Evolutionary conservation across 331 rosid species (phyloP), one percentile per base, ranked within the genome.

Genomic region (Saraca asoca): DNA sequence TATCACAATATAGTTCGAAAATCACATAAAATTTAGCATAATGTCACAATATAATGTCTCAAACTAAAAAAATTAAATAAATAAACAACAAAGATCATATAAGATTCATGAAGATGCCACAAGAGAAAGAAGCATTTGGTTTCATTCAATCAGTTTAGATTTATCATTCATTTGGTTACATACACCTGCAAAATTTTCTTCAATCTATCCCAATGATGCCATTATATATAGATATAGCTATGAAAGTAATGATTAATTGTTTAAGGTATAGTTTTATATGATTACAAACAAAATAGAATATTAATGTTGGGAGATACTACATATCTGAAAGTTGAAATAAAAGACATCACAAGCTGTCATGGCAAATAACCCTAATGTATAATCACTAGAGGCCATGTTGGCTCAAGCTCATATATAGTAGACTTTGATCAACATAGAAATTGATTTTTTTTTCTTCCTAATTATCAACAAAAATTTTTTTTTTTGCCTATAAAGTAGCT

Each of bases 401-500:
- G 49, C 6, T 34, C 49, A 38, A 39, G 43, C 50, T 51, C 62
- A 51, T 51, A 49, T 16, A 73, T 33, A 50, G 55, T 68, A 12
- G 73, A 20, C 56, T 74, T 57, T 62, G 45, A 14, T 29, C 34
- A 51, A 74, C 79, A 50, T 35, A 13, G 20, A 9, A 13, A 42
- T 12, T 2, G 61, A 19, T 62, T 9, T 50, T 15, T 19, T 34
- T 19, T 29, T 20, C 17, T 49, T 24, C 62, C 46, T 69, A 70
- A 62, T 62, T 38, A 41, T 44, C 56, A 64, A 41, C 78, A 77
- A 51, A 75, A 16, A 17, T 34, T 33, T 75, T 54, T 24, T 64
- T 14, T 54, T 24, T 64, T 14, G 50, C 67, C 11, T 52, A 77
- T 59, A 75, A 66, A 39, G 43, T 9, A 7, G 11, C 43, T 10